Evolutionary conservation across 139 green algal genomes (phyloP), one percentile per base, ranked within the genome.

Genomic region (Micractinium conductrix): DNA sequence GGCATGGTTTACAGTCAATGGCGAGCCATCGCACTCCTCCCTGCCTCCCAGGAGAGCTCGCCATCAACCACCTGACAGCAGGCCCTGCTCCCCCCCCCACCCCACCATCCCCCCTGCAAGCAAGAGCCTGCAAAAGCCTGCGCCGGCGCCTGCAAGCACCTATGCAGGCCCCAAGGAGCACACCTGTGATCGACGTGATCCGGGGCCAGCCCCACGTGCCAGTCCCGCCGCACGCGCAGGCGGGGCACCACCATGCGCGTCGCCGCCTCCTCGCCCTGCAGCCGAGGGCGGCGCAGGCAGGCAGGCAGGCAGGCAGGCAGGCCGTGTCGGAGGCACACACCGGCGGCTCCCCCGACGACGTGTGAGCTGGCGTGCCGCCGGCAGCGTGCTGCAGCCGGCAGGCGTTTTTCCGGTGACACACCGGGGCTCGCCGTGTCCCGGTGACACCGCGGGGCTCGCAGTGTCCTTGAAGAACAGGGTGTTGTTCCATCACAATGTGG

Each of bases 111-210:
- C n/a, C n/a, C n/a, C n/a, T n/a, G n/a, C n/a, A n/a, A n/a, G n/a
- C n/a, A n/a, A n/a, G n/a, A n/a, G n/a, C n/a, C n/a, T n/a, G n/a
- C n/a, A n/a, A n/a, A n/a, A n/a, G n/a, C n/a, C n/a, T n/a, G n/a
- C n/a, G n/a, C n/a, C n/a, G n/a, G n/a, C n/a, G n/a, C n/a, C n/a
- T n/a, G 10, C 55, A 38, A 38, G 62, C 68, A 33, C 33, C 3
- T 5, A 37, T n/a, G 38, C 69, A 22, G 22, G 38, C 69, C n/a
- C n/a, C n/a, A n/a, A n/a, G n/a, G n/a, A n/a, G n/a, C 71, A 35
- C 74, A 80, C 74, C 48, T 81, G 89, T 98, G 96, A 84, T 99
- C 96, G 7, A 95, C 93, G 19, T 91, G 94, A 87, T 99, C 97
- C 3, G 89, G 84, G 67, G 92, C 87, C 33, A 99, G 87, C 28